Base-by-base conservation (phyloP, 208 protist species). In the Leishmania tropica region DNA sequence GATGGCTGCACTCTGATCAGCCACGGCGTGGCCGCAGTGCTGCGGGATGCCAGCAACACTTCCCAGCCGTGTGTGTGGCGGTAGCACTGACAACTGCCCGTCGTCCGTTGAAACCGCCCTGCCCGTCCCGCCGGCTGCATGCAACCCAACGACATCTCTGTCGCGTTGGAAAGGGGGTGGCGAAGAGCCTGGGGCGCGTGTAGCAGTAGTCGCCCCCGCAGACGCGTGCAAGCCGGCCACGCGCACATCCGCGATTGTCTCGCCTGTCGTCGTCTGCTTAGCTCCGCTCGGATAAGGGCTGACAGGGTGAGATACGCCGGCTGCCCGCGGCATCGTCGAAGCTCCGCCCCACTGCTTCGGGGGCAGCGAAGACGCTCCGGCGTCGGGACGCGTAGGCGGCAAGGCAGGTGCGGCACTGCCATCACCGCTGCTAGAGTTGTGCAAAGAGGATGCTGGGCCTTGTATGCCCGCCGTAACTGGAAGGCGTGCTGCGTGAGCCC, bases 381-480 rank as follows among this genome's bases (percentile, higher is more conserved):
- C 17, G 28, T 53, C 45, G 10, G 42, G 54, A 51, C 24, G 28
- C 28, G 47, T 31, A 74, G 45, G 54, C 21, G 45, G 21, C 47
- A 31, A 54, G 40, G 42, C 13, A 7, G 70, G 45, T 45, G 70
- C 21, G 28, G 40, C 40, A 45, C 40, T 19, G 0, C 3, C 70
- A 37, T 37, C 70, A 35, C 21, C 45, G 40, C 10, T 35, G 15
- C 70, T 35, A 3, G 70, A 53, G 28, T 15, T 53, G 1, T 31
- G 42, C 70, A 28, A 54, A 51, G 70, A 74, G 8, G 70, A 74
- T 53, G 24, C 24, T 53, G 70, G 6, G 35, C 31, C 31, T 48
- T n/a, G 48, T 35, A 83, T 73, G 3, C 60, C 73, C 3, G 75
- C 53, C 19, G 65, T 83, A 48, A 45, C 54, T 42, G 73, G 74